Evolutionary conservation across 164 flowering plant species (phyloP), one percentile per base, ranked within the genome.

Genomic region (Litsea cubeba): DNA sequence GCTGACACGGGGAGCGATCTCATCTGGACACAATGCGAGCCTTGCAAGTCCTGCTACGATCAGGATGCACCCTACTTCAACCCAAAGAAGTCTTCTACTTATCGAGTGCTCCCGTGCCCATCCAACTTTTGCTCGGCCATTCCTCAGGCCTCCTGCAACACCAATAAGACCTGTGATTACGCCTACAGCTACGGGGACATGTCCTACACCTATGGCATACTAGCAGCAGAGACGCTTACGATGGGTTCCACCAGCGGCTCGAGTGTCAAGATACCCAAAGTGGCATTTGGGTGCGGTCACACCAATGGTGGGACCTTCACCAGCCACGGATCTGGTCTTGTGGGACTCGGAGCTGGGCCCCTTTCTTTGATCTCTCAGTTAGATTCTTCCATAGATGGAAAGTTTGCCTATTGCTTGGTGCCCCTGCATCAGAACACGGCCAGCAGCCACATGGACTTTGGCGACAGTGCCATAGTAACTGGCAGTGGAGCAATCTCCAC

Each of bases 1-100:
- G 66, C 91, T 79, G 98, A 93, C 77, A 91, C 97, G 0, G 98
- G 98, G 0, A 95, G 98, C 68, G 98, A 95, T 72, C 76, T 95
- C 57, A 85, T 88, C 1, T 95, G 97, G 98, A 88, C 94, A 0
- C 95, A 95, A 30, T 95, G 97, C 82, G 72, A 84, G 78, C 97
- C 98, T 20, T 91, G 96, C 71, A 49, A 66, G 0, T 32, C 85
- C 1, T 92, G 98, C 72, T 90, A 66, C 49, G 72, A 83, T 12
- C 92, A 89, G 50, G 60, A 88, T 2, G 82, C 87, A 2, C 93
- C 90, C 0, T 80, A 90, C 14, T 92, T 91, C 76, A 82, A 84
- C 50, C 83, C 88, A 0, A 30, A 23, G 8, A 28, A 68, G 0
- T 82, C 84, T 2, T 76, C 84, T 1, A 84, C 90, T 12, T 92